Base-by-base conservation (phyloP, 2,329 filamentous ascomycete genomes). In the Talaromyces sp. region DNA sequence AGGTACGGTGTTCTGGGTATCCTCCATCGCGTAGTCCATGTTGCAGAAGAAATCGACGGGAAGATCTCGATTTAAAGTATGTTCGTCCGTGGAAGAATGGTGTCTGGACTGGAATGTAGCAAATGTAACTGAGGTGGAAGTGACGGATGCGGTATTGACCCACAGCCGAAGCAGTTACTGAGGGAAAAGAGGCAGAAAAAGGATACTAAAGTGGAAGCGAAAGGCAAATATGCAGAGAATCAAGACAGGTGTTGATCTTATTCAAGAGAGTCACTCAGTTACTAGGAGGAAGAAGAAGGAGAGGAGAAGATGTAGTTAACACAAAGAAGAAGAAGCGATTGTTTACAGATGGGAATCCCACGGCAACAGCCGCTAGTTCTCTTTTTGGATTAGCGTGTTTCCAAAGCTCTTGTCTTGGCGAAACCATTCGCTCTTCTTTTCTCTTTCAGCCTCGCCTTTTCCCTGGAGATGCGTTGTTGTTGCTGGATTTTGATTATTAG, bases 1-100 rank as follows among this genome's bases (percentile, higher is more conserved):
- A 31, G 85, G 84, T 22, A 83, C 83, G 56, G 86, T 79, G 75
- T 88, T 89, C 73, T 91, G 88, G 56, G 77, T 82, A 66, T 89
- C 81, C 65, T 84, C 83, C 73, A 80, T 79, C 45, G 70, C 73
- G 70, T 78, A 83, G 62, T 83, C 78, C 79, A 84, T 83, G 59
- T 52, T 63, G 41, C 39, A 19, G 36, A 11, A 33, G 28, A 36
- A 28, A 19, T 52, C 22, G 22, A 36, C 37, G 40, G 13, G 15
- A 36, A 52, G 53, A 33, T 8, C 36, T 33, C 2, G 48, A 28
- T 39, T 17, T 52, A 37, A 39, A 33, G 37, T 53, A 36, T 25
- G 36, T 31, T 40, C 55, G 48, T 60, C 52, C 50, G 46, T 36
- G 48, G 60, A 53, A 56, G 45, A 51, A 46, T 63, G 62, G 67